Conservation (phyloP, 78 protist species). For the Dictyostelium intermedium region DNA sequence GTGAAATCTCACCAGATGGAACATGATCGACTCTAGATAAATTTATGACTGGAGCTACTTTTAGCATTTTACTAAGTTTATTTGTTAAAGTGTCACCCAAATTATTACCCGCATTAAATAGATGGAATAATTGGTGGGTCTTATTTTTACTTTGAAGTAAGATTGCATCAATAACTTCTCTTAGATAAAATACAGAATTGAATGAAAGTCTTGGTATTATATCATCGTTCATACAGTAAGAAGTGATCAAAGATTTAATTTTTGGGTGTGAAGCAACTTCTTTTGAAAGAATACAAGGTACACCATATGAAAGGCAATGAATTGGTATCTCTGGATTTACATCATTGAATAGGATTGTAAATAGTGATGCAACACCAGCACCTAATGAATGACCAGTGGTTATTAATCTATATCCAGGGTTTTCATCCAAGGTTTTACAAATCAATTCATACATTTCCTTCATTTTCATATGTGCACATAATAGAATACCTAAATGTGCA, state of each 20-base stretch:
- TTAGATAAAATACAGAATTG: constrained; percentile 34
- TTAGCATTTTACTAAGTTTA: constrained; percentile 51
- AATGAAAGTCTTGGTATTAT: constrained; percentile 67
- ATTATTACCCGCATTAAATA: constrained; percentile 30
- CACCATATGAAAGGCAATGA: constrained; percentile 70
- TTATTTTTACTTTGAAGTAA: constrained; percentile 37
- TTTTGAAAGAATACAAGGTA: constrained; percentile 51
- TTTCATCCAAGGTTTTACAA: not conserved
- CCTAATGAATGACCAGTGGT: constrained; percentile 75
- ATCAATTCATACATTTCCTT: constrained; percentile 19
- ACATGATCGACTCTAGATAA: constrained; percentile 28
- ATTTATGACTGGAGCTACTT: constrained; percentile 56
- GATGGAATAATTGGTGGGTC: constrained; percentile 49
- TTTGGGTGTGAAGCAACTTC: constrained; percentile 24
- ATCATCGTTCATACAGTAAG: constrained; percentile 74
- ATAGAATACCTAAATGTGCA: constrained; percentile 65
- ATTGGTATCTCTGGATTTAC: constrained; percentile 53
- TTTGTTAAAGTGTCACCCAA: constrained; percentile 21
- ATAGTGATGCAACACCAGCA: constrained; percentile 73
- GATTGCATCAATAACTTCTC: constrained; percentile 45
- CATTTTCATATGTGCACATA: constrained; percentile 59
- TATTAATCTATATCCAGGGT: constrained; percentile 43
- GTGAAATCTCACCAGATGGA: constrained; percentile 7
- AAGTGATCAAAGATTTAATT: constrained; percentile 16
- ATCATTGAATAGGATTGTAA: constrained; percentile 72